Evolutionary conservation across 2,329 filamentous ascomycete species (phyloP), one percentile per base, ranked within the genome.

Genomic region (Fusarium veterinarium): DNA sequence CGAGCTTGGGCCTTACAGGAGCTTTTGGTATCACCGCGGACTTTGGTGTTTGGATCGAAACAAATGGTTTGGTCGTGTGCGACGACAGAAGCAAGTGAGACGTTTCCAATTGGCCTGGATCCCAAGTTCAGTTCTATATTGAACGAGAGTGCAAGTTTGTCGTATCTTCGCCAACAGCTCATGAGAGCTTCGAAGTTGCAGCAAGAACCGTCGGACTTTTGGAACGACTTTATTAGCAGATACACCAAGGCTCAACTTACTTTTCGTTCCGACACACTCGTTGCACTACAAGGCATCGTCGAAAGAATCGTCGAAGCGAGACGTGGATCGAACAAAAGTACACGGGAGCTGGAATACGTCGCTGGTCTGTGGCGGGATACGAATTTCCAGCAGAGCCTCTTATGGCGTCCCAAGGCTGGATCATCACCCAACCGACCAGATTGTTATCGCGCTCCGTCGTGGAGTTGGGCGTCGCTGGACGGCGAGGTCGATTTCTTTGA

Each of bases 41-140:
- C 58, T 2, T 13, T 64, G 4, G 5, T 64, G n/a, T 45, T 63
- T 16, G 61, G 61, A 8, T 33, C 30, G 0, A 64, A 63, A 9
- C 44, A 64, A 23, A 53, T 63, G 25, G 45, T 53, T 3, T 64
- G 61, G 61, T 64, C 61, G 6, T 64, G 61, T 19, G 31, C 23
- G 1, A 53, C 61, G 17, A 40, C 38, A 20, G 61, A 64, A 44
- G 61, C 61, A 6, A 64, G 61, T 5, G 61, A 64, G 9, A 28
- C 58, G 0, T 64, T 64, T 11, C 61, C 61, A 2, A 10, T 64
- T 1, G 61, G 61, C 2, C 14, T 64, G 3, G 45, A 64, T 28
- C 61, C 61, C 1, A 64, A 63, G 25, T 64, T 63, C 3, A 42
- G 44, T 2, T 38, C 58, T 1, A 17, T 46, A 0, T 31, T 64